Percentiles rank a stretch among this genome's conserved stretches.
These are phyloP conservation scores for Botryosphaeria dothidea DNA, from an alignment of 2,329 filamentous ascomycete genomes.

Conservation along the genomic window DNA sequence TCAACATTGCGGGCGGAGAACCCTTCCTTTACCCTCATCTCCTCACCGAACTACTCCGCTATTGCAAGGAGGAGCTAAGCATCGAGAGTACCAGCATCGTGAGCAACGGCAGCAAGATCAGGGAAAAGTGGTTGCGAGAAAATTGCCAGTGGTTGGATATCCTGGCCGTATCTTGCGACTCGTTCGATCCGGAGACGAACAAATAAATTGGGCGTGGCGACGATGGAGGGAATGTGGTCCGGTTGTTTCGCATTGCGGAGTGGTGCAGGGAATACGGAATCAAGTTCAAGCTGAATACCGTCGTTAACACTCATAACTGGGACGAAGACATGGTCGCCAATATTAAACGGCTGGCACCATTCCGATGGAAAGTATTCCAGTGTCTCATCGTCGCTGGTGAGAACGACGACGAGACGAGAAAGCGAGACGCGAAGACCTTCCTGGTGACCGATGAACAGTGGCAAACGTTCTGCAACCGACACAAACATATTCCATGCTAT, in stretches of 20 bases:
- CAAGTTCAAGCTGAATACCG: conserved; percentile 61
- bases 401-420: conserved; percentile 45
- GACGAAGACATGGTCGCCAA: conserved; percentile 36
- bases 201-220: conserved; percentile 51
- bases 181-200: conserved; percentile 54
- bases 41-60: conserved; percentile 47
- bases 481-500: conserved; percentile 27
- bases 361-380: conserved; percentile 60
- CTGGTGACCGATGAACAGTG: conserved; percentile 51
- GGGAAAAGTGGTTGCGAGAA: conserved; percentile 19
- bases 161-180: conserved; percentile 58
- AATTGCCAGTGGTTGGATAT: conserved; percentile 53
- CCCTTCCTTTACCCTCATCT: conserved; percentile 53
- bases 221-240: conserved; percentile 47
- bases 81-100: conserved; percentile 58
- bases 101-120: conserved; percentile 54
- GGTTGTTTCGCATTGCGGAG: conserved; percentile 43
- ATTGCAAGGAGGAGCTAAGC: conserved; percentile 50
- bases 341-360: conserved; percentile 46
- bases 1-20: conserved; percentile 59
- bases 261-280: conserved; percentile 52
- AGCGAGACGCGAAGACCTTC: conserved; percentile 43
- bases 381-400: conserved; percentile 54
- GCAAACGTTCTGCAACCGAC: conserved; percentile 47
- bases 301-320: conserved; percentile 52